phyloP scores from a whole-genome alignment of 495 filamentous ascomycete species.

The Parathielavia hyrcaniae region DNA sequence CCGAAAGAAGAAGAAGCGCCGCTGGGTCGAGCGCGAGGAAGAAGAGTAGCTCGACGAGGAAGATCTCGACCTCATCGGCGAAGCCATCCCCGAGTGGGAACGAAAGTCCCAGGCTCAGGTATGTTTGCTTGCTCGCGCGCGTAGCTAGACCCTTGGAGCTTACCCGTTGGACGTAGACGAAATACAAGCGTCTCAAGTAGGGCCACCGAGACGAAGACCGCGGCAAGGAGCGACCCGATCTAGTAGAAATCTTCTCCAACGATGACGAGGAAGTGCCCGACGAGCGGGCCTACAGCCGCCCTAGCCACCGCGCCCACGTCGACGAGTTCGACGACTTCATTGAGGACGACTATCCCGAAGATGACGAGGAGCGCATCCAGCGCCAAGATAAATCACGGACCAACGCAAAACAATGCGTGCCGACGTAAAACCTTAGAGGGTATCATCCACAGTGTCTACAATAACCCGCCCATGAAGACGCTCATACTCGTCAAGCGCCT shows the following conservation, averaged over 20 bases:
- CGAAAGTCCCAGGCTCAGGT: conserved; percentile 59
- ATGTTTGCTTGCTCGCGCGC: conserved; percentile 19
- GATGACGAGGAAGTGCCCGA: conserved; percentile 77
- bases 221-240: conserved; percentile 59
- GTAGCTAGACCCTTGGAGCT: conserved; percentile 15
- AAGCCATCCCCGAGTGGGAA: conserved; percentile 63
- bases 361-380: conserved; percentile 68
- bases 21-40: conserved; percentile 69
- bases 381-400: too few relatives aligned
- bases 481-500: too few relatives aligned
- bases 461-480: too few relatives aligned
- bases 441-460: too few relatives aligned
- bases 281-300: conserved; percentile 46
- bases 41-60: conserved; percentile 91
- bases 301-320: conserved; percentile 49
- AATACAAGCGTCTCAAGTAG: conserved; percentile 92
- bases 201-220: conserved; percentile 66
- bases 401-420: too few relatives aligned
- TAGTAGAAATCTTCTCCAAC: conserved; percentile 90
- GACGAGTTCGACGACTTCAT: conserved; percentile 98
- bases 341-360: conserved; percentile 87
- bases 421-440: too few relatives aligned
- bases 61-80: conserved; percentile 89
- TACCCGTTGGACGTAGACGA: conserved; percentile 52
- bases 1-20: conserved; percentile 59